phyloP scores from a whole-genome alignment of 176 grass and related monocot species.

The Canna indica region DNA sequence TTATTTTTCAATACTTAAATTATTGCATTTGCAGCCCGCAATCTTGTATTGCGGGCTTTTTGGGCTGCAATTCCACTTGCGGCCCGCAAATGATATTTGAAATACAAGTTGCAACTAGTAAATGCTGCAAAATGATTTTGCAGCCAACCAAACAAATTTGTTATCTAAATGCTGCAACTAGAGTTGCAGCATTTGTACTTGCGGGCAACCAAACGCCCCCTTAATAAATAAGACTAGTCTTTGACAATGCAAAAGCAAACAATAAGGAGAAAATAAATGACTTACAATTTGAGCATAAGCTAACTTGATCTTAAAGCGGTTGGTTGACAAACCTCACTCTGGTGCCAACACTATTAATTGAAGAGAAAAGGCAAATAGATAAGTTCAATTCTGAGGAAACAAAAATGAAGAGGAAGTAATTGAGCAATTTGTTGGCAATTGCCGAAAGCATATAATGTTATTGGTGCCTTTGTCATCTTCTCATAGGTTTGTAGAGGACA shows the following conservation, averaged over 20 bases:
- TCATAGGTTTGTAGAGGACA: conserved; percentile 79
- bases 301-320: neutral
- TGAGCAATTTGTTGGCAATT: neutral
- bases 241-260: neutral
- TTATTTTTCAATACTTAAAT: no score
- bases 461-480: neutral
- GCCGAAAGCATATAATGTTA: no score
- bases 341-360: neutral
- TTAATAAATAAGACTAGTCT: neutral
- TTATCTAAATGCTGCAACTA: no score
- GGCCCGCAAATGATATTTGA: no score
- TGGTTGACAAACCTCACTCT: neutral
- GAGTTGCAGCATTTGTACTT: no score
- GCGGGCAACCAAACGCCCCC: no score
- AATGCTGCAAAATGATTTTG: no score
- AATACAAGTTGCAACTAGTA: no score
- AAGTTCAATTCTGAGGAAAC: neutral
- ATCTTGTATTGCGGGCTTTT: no score
- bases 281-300: neutral
- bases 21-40: no score
- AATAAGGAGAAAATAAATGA: neutral
- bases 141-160: no score
- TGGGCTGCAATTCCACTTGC: no score
- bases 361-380: neutral
- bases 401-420: neutral